phyloP scores from a whole-genome alignment of 768 basidiomycete genomes.

The Tremella mesenterica region DNA sequence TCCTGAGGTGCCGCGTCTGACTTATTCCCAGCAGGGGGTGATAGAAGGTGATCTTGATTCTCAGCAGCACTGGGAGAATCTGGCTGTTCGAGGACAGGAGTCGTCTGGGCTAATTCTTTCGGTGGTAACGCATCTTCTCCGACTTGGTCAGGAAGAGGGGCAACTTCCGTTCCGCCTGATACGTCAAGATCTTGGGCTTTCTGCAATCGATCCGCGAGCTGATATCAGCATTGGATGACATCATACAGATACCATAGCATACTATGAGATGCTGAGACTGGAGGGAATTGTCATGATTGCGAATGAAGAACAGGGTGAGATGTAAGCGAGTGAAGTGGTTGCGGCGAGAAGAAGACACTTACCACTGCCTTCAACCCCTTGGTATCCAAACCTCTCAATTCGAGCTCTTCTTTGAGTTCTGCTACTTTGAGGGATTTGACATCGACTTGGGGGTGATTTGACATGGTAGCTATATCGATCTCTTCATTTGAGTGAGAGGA shows the following conservation, averaged over 20 bases:
- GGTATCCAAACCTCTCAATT: slow-evolving; percentile 33
- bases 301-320: no score
- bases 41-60: not conserved
- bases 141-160: slow-evolving; percentile 7
- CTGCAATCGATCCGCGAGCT: slow-evolving; percentile 31
- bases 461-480: no score
- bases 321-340: no score
- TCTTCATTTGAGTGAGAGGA: no score
- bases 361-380: slow-evolving; percentile 42
- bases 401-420: slow-evolving; percentile 41
- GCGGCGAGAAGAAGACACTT: slow-evolving; percentile 14
- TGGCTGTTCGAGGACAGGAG: not conserved
- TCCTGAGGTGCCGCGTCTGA: not conserved
- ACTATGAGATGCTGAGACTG: not conserved
- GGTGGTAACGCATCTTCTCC: slow-evolving; percentile 7
- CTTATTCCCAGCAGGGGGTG: not conserved
- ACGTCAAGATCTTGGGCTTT: slow-evolving; percentile 15
- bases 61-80: not conserved
- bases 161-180: slow-evolving; percentile 11
- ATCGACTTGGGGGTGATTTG: slow-evolving; percentile 13
- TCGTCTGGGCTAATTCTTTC: not conserved
- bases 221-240: not conserved
- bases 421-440: slow-evolving; percentile 29
- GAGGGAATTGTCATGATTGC: not conserved
- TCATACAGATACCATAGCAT: no score